phyloP scores from a whole-genome alignment of 768 basidiomycete genomes.

The Suillus luteus region DNA sequence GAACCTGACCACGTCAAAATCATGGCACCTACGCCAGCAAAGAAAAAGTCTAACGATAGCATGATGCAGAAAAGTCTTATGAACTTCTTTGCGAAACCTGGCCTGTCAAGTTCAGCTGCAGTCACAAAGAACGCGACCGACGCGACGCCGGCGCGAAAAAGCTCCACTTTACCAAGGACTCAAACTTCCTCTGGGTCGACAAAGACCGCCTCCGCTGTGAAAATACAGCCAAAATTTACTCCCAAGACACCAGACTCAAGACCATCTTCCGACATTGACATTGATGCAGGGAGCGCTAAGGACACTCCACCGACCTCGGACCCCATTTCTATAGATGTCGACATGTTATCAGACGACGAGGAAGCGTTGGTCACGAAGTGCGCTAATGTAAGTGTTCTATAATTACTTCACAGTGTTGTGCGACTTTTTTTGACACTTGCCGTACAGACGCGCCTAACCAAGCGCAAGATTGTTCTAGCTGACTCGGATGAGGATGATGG shows the following conservation, averaged over 20 bases:
- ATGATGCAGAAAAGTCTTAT: slow-evolving; percentile 76
- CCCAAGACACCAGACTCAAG: slow-evolving; percentile 39
- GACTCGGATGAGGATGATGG: slow-evolving; percentile 71
- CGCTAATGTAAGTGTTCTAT: slow-evolving; percentile 35
- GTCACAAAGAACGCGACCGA: not conserved
- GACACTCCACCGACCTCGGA: slow-evolving; percentile 81
- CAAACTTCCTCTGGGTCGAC: slow-evolving; percentile 8
- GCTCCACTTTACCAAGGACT: not conserved
- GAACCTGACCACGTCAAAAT: slow-evolving; percentile 2
- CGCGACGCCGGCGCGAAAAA: slow-evolving; percentile 2
- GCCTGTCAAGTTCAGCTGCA: slow-evolving; percentile 20
- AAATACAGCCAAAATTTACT: slow-evolving; percentile 38
- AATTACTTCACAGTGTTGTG: not conserved
- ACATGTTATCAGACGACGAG: slow-evolving; percentile 58
- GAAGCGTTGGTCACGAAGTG: slow-evolving; percentile 40
- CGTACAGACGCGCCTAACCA: slow-evolving; percentile 42
- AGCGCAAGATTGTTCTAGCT: slow-evolving; percentile 68
- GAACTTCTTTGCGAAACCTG: slow-evolving; percentile 57
- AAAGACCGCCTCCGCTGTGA: slow-evolving; percentile 26
- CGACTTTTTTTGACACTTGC: slow-evolving; percentile 6
- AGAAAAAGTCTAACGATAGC: slow-evolving; percentile 42
- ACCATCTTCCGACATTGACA: slow-evolving; percentile 40
- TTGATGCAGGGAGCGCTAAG: slow-evolving; percentile 42
- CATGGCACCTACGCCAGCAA: slow-evolving; percentile 27
- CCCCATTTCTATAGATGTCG: slow-evolving; percentile 60